phyloP scores from a whole-genome alignment of 208 protist species.

The Crithidia mellificae region DNA sequence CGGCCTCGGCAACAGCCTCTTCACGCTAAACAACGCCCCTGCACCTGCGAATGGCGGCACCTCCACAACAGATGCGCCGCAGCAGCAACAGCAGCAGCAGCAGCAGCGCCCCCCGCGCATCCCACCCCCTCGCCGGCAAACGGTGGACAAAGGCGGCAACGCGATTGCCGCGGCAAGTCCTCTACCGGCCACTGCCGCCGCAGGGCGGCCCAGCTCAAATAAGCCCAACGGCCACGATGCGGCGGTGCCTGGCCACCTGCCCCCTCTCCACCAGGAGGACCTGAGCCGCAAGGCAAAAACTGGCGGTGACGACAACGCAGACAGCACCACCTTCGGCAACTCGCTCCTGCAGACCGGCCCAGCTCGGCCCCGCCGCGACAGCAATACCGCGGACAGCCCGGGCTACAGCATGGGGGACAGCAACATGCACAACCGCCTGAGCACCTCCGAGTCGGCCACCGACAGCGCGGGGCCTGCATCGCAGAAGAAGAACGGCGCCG shows the following conservation, averaged over 20 bases:
- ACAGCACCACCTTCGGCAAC: neutral
- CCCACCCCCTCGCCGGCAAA: neutral
- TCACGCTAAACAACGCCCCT: neutral
- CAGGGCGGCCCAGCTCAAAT: neutral
- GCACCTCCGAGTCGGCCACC: constrained; percentile 8
- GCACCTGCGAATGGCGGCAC: neutral
- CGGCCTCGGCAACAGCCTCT: neutral
- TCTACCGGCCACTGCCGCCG: neutral
- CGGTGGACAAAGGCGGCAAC: neutral
- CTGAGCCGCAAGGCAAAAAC: neutral
- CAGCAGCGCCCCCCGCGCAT: neutral
- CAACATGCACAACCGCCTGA: constrained; percentile 1
- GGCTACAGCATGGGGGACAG: constrained; percentile 2
- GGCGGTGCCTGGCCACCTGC: neutral
- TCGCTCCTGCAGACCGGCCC: neutral
- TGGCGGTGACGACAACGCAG: neutral
- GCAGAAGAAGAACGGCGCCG: neutral
- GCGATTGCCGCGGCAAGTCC: neutral
- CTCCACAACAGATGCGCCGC: neutral
- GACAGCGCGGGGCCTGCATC: neutral
- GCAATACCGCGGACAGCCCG: neutral
- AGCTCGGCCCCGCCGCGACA: neutral
- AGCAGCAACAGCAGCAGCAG: neutral
- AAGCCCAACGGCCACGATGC: neutral
- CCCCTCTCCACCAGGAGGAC: constrained; percentile 3